Base-by-base conservation (phyloP, 2,329 filamentous ascomycete species). In the Penicillium brevicompactum region DNA sequence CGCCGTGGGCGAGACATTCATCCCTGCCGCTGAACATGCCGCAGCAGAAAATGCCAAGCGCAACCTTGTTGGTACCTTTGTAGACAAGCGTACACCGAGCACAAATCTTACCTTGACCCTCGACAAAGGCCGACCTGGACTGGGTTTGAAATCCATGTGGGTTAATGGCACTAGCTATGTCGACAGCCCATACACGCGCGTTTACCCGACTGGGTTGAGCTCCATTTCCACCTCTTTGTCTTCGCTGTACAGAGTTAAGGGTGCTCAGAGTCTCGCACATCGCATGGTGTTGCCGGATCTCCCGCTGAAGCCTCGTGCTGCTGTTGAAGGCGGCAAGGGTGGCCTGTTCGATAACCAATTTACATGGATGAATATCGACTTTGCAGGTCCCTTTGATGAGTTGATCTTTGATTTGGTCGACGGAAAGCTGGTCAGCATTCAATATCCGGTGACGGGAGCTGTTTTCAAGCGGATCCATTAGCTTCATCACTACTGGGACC, bases 271-370 rank as follows among this genome's bases (percentile, higher is more conserved):
- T 10, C 10, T 45, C 4, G 27, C 43, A n/a, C 50, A 53, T 10
- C 50, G 55, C 2, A 18, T 37, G 18, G 50, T 27, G 21, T 24
- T 16, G 37, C 50, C 42, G 1, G n/a, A 13, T 8, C 10, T 6
- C 2, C 46, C 49, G 5, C 11, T 53, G 2, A 32, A 47, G 13
- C 47, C 50, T 21, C 50, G 55, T 21, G 50, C 50, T 38, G 55
- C 41, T 5, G 27, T 51, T 32, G 55, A 57, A 22, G 55, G 55
- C 16, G 55, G 50, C 4, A 43, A 50, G 8, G 55, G 55, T 16
- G 55, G 50, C 1, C 40, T 53, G 32, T 57, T 57, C 41, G 55
- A 57, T 34, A 31, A 57, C 32, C 53, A 50, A 2, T 53, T 57
- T 14, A 32, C 43, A 5, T 57, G 55, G 55, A 53, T 53, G 47